Conservation (phyloP, 306 rosid genomes). For the Trifolium pratense region DNA sequence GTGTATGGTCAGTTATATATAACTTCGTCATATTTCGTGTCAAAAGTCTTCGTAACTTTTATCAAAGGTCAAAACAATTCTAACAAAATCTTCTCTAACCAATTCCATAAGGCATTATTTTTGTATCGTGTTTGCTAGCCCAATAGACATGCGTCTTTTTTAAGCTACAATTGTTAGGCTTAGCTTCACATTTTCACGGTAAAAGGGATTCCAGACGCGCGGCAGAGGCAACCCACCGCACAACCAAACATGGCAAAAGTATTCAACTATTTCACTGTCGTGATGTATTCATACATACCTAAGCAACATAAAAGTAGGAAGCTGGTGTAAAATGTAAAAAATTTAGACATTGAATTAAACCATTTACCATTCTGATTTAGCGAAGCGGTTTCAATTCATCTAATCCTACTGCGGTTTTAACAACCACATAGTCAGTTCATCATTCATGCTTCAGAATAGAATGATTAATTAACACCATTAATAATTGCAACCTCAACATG, state of each 20-base stretch:
- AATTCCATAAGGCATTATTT: background rate
- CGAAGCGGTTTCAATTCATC: background rate
- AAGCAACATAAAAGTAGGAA: conserved; percentile 17
- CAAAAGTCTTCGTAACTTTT: background rate
- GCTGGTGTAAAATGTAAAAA: conserved; percentile 20
- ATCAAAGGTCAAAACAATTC: conserved; percentile 7
- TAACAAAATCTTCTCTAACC: conserved; percentile 23
- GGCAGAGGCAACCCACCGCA: no score
- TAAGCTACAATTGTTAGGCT: no score
- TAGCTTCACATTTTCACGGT: no score
- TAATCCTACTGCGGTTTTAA: background rate
- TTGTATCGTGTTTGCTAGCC: no score
- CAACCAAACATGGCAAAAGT: no score
- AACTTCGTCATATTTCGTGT: background rate
- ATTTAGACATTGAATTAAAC: conserved; percentile 2
- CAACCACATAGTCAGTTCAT: background rate
- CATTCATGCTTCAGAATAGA: conserved; percentile 1
- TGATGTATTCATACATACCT: background rate
- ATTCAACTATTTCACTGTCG: conserved; percentile 12
- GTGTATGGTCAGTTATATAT: background rate
- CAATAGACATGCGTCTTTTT: no score
- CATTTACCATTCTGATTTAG: conserved; percentile 22
- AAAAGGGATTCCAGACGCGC: no score
- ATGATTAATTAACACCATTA: background rate
- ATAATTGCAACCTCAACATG: background rate